Base-by-base conservation (phyloP, 2,329 filamentous ascomycete genomes). In the Metarhizium album region DNA sequence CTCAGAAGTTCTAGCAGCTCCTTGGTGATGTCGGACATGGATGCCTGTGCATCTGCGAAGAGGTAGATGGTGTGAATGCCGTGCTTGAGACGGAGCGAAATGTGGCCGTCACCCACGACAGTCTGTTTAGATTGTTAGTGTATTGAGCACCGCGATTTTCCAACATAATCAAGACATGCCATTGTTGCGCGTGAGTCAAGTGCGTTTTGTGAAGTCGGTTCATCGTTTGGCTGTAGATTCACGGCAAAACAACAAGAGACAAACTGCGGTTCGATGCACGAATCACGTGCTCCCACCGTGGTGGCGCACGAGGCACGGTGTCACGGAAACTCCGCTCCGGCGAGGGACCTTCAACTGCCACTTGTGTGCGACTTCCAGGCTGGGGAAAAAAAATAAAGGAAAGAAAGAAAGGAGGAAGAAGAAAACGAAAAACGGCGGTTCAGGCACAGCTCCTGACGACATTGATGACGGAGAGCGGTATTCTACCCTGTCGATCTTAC, bases 11-110 rank as follows among this genome's bases (percentile, higher is more conserved):
- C 66, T 18, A 86, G 67, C 2, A 90, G 75, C 20, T 80, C 74
- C 18, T 71, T 58, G 51, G 80, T 80, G 52, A 86, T 69, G 1
- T 71, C 66, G 16, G 72, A 67, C 60, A 88, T 79, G 11, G 80
- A 66, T 38, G 75, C 74, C 14, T 75, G 68, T 4, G 80, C 70
- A 38, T 80, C 75, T 45, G 84, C 74, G 54, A 86, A 82, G 52
- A 90, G 72, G 59, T 86, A 79, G 56, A 89, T 73, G 3, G 84
- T 90, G 59, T 82, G 78, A 52, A 80, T 79, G 61, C 84, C 82
- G 63, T 86, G 77, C 66, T 88, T 89, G 69, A 90, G 82, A 53
- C 83, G 77, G 50, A 90, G 70, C 9, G 84, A 87, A 59, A 79
- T 73, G 57, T 76, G 71, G n/a, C 74, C 68, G 43, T 80, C 74